Base-by-base conservation (phyloP, 495 filamentous ascomycete genomes). In the Jackrogersella minutella region DNA sequence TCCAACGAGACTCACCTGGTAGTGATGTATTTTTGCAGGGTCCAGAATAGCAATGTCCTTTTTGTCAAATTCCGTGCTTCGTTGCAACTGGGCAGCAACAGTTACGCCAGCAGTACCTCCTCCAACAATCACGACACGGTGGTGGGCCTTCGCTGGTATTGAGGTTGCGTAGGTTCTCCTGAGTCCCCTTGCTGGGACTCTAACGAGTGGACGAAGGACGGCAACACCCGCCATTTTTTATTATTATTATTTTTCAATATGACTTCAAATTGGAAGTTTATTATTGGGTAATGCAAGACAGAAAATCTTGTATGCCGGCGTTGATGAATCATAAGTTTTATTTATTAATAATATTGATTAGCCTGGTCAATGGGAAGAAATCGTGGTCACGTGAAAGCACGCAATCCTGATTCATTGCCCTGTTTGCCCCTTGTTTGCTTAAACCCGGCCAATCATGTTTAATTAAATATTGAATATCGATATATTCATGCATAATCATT, bases 31-130 rank as follows among this genome's bases (percentile, higher is more conserved):
- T 62, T 80, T 69, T 0, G 88, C 80, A 0, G 87, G 88, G 71
- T 90, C 88, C 44, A 90, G 73, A 36, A 90, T 73, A n/a, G 87
- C 88, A 59, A 90, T 86, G 59, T 90, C 88, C 40, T 88, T 81
- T 43, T 82, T 80, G 0, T 74, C 64, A 64, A 88, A 86, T 44
- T 82, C 80, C 37, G 83, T 80, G 3, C 79, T 79, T 22, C 79
- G 79, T 5, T 89, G 80, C 3, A 90, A 82, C 72, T 90, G 87
- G 63, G 88, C 86, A 63, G 82, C 85, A 71, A 88, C 83, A 14
- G 83, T 74, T 5, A 90, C 76, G 53, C 88, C 88, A 33, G 87
- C 87, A 9, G 84, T 77, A 24, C 88, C 88, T 41, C 82, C 87
- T 56, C 88, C 88, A 40, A 90, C 80, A 6, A 90, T 82, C 24